Conservation (phyloP, 108 stramenopile genomes). For the Heterococcus sp. region DNA sequence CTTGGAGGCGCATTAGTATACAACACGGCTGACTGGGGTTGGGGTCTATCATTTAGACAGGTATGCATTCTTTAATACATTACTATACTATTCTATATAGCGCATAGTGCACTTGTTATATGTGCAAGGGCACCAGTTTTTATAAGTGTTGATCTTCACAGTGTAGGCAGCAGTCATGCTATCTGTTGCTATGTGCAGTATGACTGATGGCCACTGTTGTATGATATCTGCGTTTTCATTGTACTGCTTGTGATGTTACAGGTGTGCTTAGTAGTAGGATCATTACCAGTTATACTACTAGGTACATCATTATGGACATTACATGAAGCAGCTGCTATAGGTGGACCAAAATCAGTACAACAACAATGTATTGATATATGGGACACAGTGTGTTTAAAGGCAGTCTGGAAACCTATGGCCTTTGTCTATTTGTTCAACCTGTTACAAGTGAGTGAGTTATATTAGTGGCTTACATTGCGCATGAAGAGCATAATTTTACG, state of each 20-base stretch:
- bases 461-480: no score
- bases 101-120: no score
- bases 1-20: slow-evolving; percentile 57
- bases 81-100: no score
- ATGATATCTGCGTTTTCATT: no score
- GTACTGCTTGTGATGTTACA: no score
- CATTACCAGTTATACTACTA: slow-evolving; percentile 8
- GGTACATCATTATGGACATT: slow-evolving; percentile 3
- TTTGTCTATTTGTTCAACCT: slow-evolving; percentile 61
- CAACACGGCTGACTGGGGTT: slow-evolving; percentile 60
- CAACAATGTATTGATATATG: slow-evolving; percentile 50
- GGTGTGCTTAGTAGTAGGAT: slow-evolving; percentile 21
- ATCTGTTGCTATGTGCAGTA: no score
- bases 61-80: no score
- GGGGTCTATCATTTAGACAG: slow-evolving; percentile 59
- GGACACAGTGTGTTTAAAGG: slow-evolving; percentile 59
- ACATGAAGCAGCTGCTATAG: slow-evolving; percentile 1
- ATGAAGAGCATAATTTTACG: no score
- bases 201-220: no score
- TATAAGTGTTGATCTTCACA: no score
- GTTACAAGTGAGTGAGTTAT: slow-evolving; percentile 39
- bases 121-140: no score
- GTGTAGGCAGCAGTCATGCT: no score
- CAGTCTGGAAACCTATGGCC: slow-evolving; percentile 61
- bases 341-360: neutral